These are phyloP conservation scores for Yamadazyma siamensis DNA, from an alignment of 1,139 yeast genomes.

Conservation along the genomic window DNA sequence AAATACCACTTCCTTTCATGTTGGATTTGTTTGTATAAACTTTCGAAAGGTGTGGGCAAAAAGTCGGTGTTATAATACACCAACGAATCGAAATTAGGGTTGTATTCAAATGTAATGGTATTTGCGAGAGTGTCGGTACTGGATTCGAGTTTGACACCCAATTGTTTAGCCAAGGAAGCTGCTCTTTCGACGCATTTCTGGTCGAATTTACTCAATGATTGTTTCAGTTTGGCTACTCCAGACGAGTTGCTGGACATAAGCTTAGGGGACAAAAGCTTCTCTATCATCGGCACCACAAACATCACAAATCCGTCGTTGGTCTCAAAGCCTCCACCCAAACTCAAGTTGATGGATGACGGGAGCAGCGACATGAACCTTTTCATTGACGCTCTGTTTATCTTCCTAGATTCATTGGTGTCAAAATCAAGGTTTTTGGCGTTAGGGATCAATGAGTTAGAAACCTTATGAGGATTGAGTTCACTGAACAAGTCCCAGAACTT, in stretches of 20 bases:
- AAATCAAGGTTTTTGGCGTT: conserved; percentile 43
- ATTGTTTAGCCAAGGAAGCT: conserved; percentile 23
- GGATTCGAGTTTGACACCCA: conserved; percentile 30
- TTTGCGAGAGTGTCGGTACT: conserved; percentile 35
- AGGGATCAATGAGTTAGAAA: conserved; percentile 27
- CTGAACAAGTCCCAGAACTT: conserved; percentile 67
- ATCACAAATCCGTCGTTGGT: conserved; percentile 26
- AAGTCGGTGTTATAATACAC: conserved; percentile 23
- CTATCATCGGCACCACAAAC: conserved; percentile 44
- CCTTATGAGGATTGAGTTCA: conserved; percentile 44
- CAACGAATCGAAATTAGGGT: conserved; percentile 37
- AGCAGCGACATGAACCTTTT: conserved; percentile 23
- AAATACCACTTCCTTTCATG: conserved; percentile 31
- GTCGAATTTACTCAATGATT: conserved; percentile 23
- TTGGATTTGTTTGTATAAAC: conserved; percentile 23
- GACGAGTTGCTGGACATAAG: conserved; percentile 19
- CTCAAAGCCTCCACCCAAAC: conserved; percentile 27
- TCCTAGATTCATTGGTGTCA: conserved; percentile 32
- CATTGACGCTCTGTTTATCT: conserved; percentile 26
- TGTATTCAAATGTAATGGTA: conserved; percentile 23
- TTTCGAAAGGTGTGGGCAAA: conserved; percentile 15
- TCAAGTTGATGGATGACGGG: conserved; percentile 25
- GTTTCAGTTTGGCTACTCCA: conserved; percentile 19
- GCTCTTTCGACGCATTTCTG: conserved; percentile 25
- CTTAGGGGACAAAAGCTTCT: conserved; percentile 45